Percentiles rank a stretch among this genome's conserved stretches.
These are phyloP conservation scores for Hysterium pulicare DNA, from an alignment of 2,329 filamentous ascomycete species.

Conservation along the genomic window DNA sequence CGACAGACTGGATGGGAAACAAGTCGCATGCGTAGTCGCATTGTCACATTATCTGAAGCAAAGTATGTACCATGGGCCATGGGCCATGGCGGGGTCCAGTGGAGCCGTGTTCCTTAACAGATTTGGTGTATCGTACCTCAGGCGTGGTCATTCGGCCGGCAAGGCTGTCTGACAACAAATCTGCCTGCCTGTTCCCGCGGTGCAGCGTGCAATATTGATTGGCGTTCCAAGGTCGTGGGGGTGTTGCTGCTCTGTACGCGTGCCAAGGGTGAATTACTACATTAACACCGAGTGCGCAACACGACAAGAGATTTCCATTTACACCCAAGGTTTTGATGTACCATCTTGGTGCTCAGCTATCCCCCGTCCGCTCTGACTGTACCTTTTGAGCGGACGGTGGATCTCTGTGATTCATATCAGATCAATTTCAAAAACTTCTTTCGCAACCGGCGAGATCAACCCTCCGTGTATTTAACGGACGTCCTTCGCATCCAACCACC, in stretches of 20 bases:
- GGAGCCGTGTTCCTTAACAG: background rate
- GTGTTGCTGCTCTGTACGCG: background rate
- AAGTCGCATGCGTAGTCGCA: too few relatives aligned
- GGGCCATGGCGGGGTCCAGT: background rate
- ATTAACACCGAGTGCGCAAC: background rate
- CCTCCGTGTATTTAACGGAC: too few relatives aligned
- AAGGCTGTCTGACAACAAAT: too few relatives aligned
- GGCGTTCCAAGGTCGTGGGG: background rate
- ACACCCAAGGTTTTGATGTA: background rate
- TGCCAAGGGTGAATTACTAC: conserved; percentile 2
- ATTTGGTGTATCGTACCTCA: background rate
- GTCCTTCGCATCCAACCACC: too few relatives aligned
- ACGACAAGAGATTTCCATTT: background rate
- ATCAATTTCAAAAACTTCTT: too few relatives aligned
- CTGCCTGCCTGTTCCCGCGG: too few relatives aligned
- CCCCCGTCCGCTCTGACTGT: conserved; percentile 2
- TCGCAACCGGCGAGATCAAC: too few relatives aligned
- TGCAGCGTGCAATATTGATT: conserved; percentile 3
- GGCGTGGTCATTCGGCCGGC: too few relatives aligned
- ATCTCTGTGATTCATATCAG: too few relatives aligned
- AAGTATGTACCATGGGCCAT: too few relatives aligned
- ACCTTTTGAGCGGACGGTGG: conserved; percentile 3
- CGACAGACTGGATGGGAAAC: too few relatives aligned
- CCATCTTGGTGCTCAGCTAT: background rate
- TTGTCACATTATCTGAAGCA: too few relatives aligned